Percentiles rank a stretch among this genome's conserved stretches.
Conservation (phyloP, 352 stramenopile species). For the Pythium periplocum region DNA sequence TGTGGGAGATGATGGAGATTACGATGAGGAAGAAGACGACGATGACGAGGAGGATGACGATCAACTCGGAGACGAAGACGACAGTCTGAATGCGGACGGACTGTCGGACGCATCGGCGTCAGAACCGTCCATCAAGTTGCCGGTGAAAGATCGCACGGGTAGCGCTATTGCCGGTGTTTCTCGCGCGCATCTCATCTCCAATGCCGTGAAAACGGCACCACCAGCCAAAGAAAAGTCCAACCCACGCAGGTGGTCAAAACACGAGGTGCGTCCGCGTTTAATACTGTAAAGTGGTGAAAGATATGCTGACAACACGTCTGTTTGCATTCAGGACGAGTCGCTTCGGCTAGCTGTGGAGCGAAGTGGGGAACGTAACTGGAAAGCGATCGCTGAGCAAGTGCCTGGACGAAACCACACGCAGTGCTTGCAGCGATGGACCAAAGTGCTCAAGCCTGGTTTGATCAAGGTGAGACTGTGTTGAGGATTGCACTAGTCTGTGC, state of each 20-base stretch:
- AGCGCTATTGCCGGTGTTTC: constrained; percentile 66
- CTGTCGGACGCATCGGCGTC: constrained; percentile 17
- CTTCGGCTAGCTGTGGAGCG: constrained; percentile 77
- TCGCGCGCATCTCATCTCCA: constrained; percentile 63
- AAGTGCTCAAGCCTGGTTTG: constrained; percentile 90
- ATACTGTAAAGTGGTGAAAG: too few species aligned
- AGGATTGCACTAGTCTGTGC: constrained; percentile 5
- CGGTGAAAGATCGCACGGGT: constrained; percentile 74
- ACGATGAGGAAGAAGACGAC: constrained; percentile 4
- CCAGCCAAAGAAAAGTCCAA: constrained; percentile 85
- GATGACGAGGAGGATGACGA: constrained; percentile 15
- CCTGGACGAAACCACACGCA: constrained; percentile 90
- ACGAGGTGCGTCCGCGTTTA: constrained; percentile 26
- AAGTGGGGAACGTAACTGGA: constrained; percentile 86
- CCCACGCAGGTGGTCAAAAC: constrained; percentile 76
- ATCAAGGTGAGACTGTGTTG: constrained; percentile 64
- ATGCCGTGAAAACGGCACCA: constrained; percentile 70
- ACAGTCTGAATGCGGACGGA: constrained; percentile 3
- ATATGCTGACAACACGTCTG: too few species aligned
- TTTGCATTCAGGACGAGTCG: constrained; percentile 52
- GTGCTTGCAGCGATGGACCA: constrained; percentile 91
- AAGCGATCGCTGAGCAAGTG: constrained; percentile 89
- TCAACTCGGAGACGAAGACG: constrained; percentile 7
- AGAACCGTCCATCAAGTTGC: constrained; percentile 24
- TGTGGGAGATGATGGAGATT: background rate